These are phyloP conservation scores for Phaffomyces opuntiae DNA, from an alignment of 805 yeast genomes.

Conservation along the genomic window DNA sequence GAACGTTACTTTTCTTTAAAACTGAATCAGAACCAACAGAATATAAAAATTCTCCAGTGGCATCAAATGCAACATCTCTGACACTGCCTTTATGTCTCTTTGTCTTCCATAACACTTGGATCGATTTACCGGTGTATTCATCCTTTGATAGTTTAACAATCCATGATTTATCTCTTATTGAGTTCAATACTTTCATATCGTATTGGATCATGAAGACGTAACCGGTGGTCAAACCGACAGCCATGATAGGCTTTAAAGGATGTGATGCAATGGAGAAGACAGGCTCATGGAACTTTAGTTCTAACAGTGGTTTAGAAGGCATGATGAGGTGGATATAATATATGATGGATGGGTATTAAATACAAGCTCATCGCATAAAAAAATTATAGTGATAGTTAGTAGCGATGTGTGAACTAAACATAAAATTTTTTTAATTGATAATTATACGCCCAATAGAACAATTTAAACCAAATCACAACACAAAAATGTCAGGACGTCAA, in stretches of 20 bases:
- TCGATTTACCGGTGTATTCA: slow-evolving; percentile 19
- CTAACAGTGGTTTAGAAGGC: slow-evolving; percentile 26
- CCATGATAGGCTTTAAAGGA: slow-evolving; percentile 58
- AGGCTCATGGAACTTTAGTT: slow-evolving; percentile 44
- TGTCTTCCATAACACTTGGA: slow-evolving; percentile 59
- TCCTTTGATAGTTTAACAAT: slow-evolving; percentile 14
- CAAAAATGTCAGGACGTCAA: slow-evolving; percentile 85
- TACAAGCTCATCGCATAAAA: slow-evolving; percentile 2
- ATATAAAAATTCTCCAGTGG: slow-evolving; percentile 43
- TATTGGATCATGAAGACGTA: slow-evolving; percentile 58
- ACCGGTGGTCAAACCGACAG: slow-evolving; percentile 79
- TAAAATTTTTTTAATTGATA: background rate
- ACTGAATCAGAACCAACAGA: slow-evolving; percentile 78
- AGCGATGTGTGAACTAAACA: too few relatives aligned
- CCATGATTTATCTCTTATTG: slow-evolving; percentile 21
- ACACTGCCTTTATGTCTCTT: slow-evolving; percentile 88
- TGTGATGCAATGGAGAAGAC: slow-evolving; percentile 75
- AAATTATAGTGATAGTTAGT: background rate
- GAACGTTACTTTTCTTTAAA: slow-evolving; percentile 63
- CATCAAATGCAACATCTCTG: slow-evolving; percentile 58
- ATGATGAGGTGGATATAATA: background rate
- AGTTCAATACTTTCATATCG: slow-evolving; percentile 30
- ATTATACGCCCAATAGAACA: too few relatives aligned
- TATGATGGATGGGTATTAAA: background rate
- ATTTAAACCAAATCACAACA: background rate